phyloP scores from a whole-genome alignment of 169 alveolate species.

The Plasmodium fragile region DNA sequence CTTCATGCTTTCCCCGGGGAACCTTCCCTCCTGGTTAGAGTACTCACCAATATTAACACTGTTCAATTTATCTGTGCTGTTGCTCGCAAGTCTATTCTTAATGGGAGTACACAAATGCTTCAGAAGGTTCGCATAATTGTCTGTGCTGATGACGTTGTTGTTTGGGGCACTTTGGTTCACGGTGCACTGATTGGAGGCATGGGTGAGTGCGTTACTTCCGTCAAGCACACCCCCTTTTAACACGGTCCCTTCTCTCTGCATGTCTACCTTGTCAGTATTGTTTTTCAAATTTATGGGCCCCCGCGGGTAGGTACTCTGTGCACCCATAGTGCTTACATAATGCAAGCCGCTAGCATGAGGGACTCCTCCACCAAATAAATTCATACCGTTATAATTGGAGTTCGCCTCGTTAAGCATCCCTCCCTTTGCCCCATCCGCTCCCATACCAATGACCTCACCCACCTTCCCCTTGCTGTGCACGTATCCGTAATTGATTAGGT shows the following conservation, averaged over 20 bases:
- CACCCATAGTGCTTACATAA: neutral
- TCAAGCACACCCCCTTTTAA: neutral
- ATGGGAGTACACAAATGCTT: slow-evolving; percentile 71
- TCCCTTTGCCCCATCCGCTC: neutral
- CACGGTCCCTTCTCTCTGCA: neutral
- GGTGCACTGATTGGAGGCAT: neutral
- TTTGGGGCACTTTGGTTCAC: neutral
- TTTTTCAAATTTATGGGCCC: neutral
- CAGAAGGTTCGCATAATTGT: slow-evolving; percentile 53
- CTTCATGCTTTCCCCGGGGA: neutral
- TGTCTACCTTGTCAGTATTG: neutral
- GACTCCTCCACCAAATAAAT: neutral
- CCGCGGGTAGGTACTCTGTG: neutral
- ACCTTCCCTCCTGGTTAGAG: neutral
- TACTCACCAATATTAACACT: slow-evolving; percentile 2
- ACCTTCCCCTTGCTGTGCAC: slow-evolving; percentile 18
- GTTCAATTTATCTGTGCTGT: neutral
- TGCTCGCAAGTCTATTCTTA: slow-evolving; percentile 3
- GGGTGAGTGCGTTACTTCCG: neutral
- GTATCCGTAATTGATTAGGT: slow-evolving; percentile 24
- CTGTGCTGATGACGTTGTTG: slow-evolving; percentile 28
- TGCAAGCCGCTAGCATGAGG: neutral
- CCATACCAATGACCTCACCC: neutral
- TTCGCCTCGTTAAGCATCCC: neutral
- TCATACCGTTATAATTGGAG: neutral